Percentiles rank a stretch among this genome's conserved stretches.
phyloP scores from a whole-genome alignment of 2,329 filamentous ascomycete species.

The Lachnellula suecica region DNA sequence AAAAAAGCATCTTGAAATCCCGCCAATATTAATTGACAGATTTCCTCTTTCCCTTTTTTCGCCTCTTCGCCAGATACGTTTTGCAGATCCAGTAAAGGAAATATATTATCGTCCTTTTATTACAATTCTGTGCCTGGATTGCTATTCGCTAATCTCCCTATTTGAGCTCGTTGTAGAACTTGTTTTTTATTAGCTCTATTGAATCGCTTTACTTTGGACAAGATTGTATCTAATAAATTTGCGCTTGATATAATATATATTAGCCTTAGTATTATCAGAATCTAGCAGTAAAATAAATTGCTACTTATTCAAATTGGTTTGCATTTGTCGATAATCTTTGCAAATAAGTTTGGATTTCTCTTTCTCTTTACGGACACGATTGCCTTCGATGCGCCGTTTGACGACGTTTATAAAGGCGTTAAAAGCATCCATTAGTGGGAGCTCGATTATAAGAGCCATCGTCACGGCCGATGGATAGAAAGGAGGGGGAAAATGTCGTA shows the following conservation, averaged over 20 bases:
- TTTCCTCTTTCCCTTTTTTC: slow-evolving; percentile 11
- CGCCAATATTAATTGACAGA: slow-evolving; percentile 10
- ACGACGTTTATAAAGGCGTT: slow-evolving; percentile 13
- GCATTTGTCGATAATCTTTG: slow-evolving; percentile 15
- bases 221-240: slow-evolving; percentile 21
- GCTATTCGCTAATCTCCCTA: slow-evolving; percentile 14
- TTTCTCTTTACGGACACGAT: slow-evolving; percentile 14
- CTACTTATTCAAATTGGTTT: slow-evolving; percentile 18
- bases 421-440: slow-evolving; percentile 8
- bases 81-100: slow-evolving; percentile 28
- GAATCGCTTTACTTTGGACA: background rate
- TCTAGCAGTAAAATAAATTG: slow-evolving; percentile 16
- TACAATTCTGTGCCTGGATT: slow-evolving; percentile 18
- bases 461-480: slow-evolving; percentile 1
- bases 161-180: slow-evolving; percentile 5
- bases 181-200: slow-evolving; percentile 6
- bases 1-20: slow-evolving; percentile 15
- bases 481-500: background rate
- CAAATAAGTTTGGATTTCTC: slow-evolving; percentile 11
- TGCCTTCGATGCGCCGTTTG: slow-evolving; percentile 6
- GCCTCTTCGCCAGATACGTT: slow-evolving; percentile 18
- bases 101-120: slow-evolving; percentile 27
- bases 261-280: slow-evolving; percentile 20
- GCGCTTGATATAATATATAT: slow-evolving; percentile 25
- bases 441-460: slow-evolving; percentile 11